Base-by-base conservation (phyloP, 805 yeast genomes). In the Wickerhamiella sergipiensis region DNA sequence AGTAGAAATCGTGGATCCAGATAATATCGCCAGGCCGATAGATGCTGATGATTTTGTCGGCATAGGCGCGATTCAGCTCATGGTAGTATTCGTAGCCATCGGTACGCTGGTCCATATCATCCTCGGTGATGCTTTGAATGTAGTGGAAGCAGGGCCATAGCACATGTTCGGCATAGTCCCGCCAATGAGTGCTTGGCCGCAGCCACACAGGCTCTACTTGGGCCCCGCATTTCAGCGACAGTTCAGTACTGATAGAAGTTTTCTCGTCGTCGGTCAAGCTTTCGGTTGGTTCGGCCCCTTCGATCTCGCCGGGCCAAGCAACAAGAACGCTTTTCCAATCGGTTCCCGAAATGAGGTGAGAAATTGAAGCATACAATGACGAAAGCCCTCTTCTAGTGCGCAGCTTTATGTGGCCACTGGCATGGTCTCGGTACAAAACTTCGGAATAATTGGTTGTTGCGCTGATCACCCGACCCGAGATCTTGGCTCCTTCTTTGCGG, bases 71-170 rank as follows among this genome's bases (percentile, higher is more conserved):
- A 66, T 92, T 92, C 70, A 88, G 83, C 61, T 76, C 79, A 47
- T 87, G 95, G 63, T 92, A 92, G 63, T 85, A 94, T 64, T 81
- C 76, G 81, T 82, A 80, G 4, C 85, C 85, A 62, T 83, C 83
- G 0, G 83, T 77, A 51, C 81, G 81, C 44, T 82, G 81, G 26
- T 50, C 52, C 2, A 57, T 45, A 3, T 50, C 54, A 17, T 50
- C 45, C 13, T 55, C 57, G 24, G 51, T 50, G 10, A 52, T 24
- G 45, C 48, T 53, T 66, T 86, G 83, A 64, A 92, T 87, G 68
- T 92, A 92, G 63, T 92, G 98, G 67, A 90, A 80, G 2, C 87
- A 83, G 1, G 96, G 96, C 97, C 98, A 92, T 26, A 92, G 70
- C 19, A 82, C 81, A 59, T 83, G 79, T 63, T 90, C 97, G 1